Conservation (phyloP, 495 filamentous ascomycete species). For the Venustampulla echinocandica region DNA sequence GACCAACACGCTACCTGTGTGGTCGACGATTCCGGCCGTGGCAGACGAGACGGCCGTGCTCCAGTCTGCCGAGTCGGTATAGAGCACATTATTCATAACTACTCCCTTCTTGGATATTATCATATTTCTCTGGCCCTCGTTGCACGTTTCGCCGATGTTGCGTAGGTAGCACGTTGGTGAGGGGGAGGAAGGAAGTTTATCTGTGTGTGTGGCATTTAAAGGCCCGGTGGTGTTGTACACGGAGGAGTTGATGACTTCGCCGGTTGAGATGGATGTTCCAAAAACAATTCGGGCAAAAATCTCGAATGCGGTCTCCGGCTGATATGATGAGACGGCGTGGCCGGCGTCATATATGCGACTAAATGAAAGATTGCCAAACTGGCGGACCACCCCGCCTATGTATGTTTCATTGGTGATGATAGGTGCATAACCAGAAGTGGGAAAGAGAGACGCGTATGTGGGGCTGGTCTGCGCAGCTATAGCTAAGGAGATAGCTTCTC, state of each 20-base stretch:
- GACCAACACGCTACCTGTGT: conserved; percentile 10
- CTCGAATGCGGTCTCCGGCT: conserved; percentile 54
- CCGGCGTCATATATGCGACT: conserved; percentile 61
- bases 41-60: conserved; percentile 9
- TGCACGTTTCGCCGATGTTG: conserved; percentile 41
- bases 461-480: conserved; percentile 38
- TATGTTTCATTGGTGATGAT: conserved; percentile 37
- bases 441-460: conserved; percentile 37
- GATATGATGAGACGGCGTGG: conserved; percentile 64
- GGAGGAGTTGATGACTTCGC: conserved; percentile 38
- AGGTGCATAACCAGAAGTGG: conserved; percentile 46
- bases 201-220: conserved; percentile 36
- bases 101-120: conserved; percentile 36
- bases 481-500: conserved; percentile 49
- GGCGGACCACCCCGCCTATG: conserved; percentile 56
- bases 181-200: conserved; percentile 33
- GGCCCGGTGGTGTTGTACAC: conserved; percentile 46
- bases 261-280: conserved; percentile 54
- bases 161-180: conserved; percentile 51
- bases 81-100: conserved; percentile 44
- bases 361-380: conserved; percentile 62
- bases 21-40: conserved; percentile 2
- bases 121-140: conserved; percentile 32
- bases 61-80: conserved; percentile 25
- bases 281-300: conserved; percentile 57